These are phyloP conservation scores for Lecanoromycetidae sp. DNA, from an alignment of 2,329 filamentous ascomycete species.

Conservation along the genomic window DNA sequence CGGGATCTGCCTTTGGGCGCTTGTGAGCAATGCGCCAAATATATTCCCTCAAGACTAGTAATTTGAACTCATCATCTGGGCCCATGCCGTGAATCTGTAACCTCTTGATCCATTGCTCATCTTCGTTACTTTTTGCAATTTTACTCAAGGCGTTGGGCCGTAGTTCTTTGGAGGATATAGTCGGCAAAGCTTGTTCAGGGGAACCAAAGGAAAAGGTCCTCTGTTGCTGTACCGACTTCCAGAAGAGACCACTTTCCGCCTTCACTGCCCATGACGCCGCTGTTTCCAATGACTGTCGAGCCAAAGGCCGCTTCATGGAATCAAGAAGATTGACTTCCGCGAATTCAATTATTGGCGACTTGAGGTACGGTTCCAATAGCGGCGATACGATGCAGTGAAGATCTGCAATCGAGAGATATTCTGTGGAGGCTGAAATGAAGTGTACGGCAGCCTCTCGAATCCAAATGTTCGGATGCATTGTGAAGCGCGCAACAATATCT, in stretches of 20 bases:
- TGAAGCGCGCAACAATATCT: conserved; percentile 69
- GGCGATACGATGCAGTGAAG: conserved; percentile 72
- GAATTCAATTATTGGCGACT: conserved; percentile 56
- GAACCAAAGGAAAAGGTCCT: conserved; percentile 57
- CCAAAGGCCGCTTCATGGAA: conserved; percentile 67
- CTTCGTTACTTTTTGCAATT: conserved; percentile 71
- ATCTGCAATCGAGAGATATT: conserved; percentile 66
- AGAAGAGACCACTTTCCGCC: conserved; percentile 71
- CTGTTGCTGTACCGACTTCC: conserved; percentile 63
- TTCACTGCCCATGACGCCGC: conserved; percentile 76
- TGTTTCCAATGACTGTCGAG: conserved; percentile 71
- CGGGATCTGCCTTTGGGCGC: conserved; percentile 45
- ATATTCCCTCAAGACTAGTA: conserved; percentile 76
- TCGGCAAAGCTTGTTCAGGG: conserved; percentile 40
- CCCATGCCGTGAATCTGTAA: conserved; percentile 70
- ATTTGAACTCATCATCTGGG: conserved; percentile 75
- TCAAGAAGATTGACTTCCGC: conserved; percentile 66
- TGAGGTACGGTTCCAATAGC: conserved; percentile 69
- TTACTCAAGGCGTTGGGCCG: conserved; percentile 48
- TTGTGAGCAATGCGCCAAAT: conserved; percentile 75
- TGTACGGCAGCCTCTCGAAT: conserved; percentile 80
- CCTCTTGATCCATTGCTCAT: conserved; percentile 82
- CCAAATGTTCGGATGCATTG: conserved; percentile 91
- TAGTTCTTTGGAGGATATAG: conserved; percentile 45
- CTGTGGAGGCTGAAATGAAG: conserved; percentile 66